A percentile compares a stretch with the other conserved stretches of the same genome.
Evolutionary conservation across 805 yeast genomes (phyloP).

Genomic region (Candida anglica): DNA sequence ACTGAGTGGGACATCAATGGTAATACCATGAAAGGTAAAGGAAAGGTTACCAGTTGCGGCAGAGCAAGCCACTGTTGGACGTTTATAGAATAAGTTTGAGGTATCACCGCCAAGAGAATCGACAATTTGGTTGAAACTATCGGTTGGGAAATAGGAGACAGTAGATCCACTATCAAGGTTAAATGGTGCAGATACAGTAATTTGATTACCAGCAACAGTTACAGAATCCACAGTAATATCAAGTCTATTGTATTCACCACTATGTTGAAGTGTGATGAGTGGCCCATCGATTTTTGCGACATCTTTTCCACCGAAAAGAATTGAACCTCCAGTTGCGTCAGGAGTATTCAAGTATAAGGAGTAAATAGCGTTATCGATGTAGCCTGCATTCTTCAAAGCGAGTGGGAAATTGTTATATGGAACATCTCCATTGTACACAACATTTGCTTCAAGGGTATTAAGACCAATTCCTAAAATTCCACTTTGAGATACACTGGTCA

Average conservation of each 20-base stretch:
- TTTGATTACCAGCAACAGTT: constrained; percentile 8
- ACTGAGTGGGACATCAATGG: constrained; percentile 45
- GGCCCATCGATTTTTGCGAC: constrained; percentile 16
- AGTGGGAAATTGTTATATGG: constrained; percentile 15
- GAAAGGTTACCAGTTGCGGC: background rate
- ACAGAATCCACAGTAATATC: constrained; percentile 44
- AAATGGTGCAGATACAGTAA: constrained; percentile 1
- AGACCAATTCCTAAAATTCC: constrained; percentile 4
- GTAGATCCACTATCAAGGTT: constrained; percentile 4
- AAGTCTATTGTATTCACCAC: constrained; percentile 28
- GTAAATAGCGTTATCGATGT: constrained; percentile 18
- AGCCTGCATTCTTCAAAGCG: constrained; percentile 18
- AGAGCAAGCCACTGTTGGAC: background rate
- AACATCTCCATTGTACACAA: too few relatives aligned
- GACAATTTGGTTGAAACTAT: background rate
- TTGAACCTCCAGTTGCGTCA: constrained; percentile 14
- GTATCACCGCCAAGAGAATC: background rate
- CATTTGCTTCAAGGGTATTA: background rate
- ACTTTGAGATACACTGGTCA: background rate
- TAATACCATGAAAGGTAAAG: constrained; percentile 53
- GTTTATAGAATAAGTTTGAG: background rate
- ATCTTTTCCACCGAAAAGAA: constrained; percentile 29
- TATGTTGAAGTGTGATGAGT: constrained; percentile 8
- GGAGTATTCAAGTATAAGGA: constrained; percentile 21
- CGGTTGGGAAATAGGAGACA: background rate